Evolutionary conservation across 352 stramenopile species (phyloP).

Genomic region (Globisporangium echinulatum): DNA sequence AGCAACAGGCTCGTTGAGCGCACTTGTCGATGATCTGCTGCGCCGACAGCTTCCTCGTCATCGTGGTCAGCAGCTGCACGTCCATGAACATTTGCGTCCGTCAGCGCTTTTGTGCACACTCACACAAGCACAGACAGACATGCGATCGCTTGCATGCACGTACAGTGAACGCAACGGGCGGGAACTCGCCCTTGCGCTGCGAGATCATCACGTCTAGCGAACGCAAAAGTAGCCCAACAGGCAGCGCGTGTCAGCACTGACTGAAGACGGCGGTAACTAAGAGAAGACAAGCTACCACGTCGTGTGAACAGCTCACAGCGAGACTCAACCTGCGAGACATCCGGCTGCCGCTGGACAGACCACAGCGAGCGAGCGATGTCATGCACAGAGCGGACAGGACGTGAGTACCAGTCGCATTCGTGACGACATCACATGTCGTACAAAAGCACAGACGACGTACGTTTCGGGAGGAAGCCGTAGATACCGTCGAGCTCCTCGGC

Average conservation of each 20-base stretch:
- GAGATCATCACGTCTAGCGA: constrained; percentile 71
- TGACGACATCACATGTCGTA: background rate
- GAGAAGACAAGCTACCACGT: background rate
- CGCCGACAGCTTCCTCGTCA: constrained; percentile 31
- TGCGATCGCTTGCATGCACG: background rate
- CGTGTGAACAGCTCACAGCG: too few relatives aligned
- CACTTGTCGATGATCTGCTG: constrained; percentile 42
- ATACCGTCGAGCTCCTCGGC: constrained; percentile 41
- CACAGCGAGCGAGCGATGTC: background rate
- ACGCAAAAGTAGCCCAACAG: too few relatives aligned
- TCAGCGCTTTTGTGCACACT: background rate
- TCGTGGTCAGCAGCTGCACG: constrained; percentile 6
- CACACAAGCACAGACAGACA: background rate
- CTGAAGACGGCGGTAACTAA: too few relatives aligned
- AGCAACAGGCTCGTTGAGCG: background rate
- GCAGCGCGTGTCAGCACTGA: too few relatives aligned
- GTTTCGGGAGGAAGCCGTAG: constrained; percentile 49
- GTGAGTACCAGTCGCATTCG: too few relatives aligned
- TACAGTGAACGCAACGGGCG: constrained; percentile 67
- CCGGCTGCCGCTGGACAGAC: constrained; percentile 29
- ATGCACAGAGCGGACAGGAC: too few relatives aligned
- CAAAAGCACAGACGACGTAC: constrained; percentile 9
- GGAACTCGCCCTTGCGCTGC: constrained; percentile 58
- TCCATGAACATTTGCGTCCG: too few relatives aligned
- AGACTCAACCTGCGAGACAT: constrained; percentile 34